Evolutionary conservation across 345 rosid genomes (phyloP), one percentile per base, ranked within the genome.

Genomic region (Aquilaria yunnanensis): DNA sequence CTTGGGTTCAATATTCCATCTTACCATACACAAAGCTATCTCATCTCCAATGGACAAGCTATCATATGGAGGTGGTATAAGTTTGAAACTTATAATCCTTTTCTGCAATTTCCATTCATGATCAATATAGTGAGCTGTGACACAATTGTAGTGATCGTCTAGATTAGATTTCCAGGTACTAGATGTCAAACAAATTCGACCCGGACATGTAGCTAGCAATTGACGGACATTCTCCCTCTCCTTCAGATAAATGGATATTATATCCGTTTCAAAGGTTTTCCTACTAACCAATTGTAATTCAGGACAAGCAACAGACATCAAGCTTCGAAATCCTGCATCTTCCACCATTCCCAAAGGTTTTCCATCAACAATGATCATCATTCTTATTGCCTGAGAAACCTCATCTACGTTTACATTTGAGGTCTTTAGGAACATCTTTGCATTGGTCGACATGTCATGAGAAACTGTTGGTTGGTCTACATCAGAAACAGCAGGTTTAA

Each of bases 31-130:
- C 13, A 32, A 41, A 23, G 65, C 69, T 56, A 70, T 64, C 60
- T 70, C 72, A 67, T 67, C 75, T 32, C 60, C 62, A 47, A 62
- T 32, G 3, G 65, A 70, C 16, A 67, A 60, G 55, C 70, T 43
- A 45, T 63, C 73, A 48, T 71, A 61, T 14, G 68, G 62, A 32
- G 78, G 74, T 16, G 70, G 70, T 34, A 71, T 45, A 47, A 62
- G 71, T 61, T 63, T 69, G 66, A 69, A 59, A 10, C 69, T 41
- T 14, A 76, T 54, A 54, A 68, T 62, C 58, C 74, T 68, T 53
- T 55, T 72, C 43, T 72, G 74, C 62, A 76, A 45, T 51, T 63
- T 72, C 80, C 69, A 69, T 41, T 72, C 77, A 65, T 67, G 60
- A 41, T 70, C 75, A 32, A 70, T 56, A 61, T 69, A 66, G 49